These are phyloP conservation scores for Cryphonectria radicalis DNA, from an alignment of 2,329 filamentous ascomycete species.

Conservation along the genomic window DNA sequence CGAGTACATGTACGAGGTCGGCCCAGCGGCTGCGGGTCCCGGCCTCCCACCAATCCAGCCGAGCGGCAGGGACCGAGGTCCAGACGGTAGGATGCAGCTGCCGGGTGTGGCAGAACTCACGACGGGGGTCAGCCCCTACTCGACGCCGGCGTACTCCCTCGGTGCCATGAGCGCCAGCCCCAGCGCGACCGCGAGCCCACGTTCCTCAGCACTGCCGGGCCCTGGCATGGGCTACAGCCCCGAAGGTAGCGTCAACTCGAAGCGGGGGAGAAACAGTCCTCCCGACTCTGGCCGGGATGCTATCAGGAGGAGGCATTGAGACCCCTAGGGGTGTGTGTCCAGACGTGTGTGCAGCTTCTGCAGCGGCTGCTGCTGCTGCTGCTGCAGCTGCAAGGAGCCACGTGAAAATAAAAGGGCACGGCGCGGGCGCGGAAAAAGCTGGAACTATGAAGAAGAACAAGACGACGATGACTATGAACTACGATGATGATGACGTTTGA, in stretches of 20 bases:
- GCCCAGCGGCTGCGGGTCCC: conserved; percentile 39
- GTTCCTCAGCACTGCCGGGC: conserved; percentile 35
- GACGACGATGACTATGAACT: conserved; percentile 20
- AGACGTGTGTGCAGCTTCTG: conserved; percentile 14
- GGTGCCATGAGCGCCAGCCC: conserved; percentile 45
- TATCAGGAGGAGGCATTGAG: conserved; percentile 47
- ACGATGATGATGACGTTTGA: conserved; percentile 18
- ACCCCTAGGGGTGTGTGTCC: neutral
- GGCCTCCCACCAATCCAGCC: conserved; percentile 59
- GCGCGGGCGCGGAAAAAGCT: neutral
- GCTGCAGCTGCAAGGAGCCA: neutral
- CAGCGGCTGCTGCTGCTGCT: too few species aligned
- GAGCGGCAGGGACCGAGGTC: conserved; percentile 26
- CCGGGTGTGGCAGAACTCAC: conserved; percentile 67
- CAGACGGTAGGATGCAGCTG: conserved; percentile 50
- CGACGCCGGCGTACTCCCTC: conserved; percentile 58
- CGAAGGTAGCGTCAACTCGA: conserved; percentile 38
- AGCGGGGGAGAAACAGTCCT: conserved; percentile 56
- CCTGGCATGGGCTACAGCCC: conserved; percentile 39
- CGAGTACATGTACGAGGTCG: conserved; percentile 37
- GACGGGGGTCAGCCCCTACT: conserved; percentile 65
- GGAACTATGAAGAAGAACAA: neutral
- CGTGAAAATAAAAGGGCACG: neutral
- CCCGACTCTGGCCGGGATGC: conserved; percentile 52
- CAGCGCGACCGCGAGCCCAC: conserved; percentile 49